Evolutionary conservation across 1,284 basidiomycete genomes (phyloP), one percentile per base, ranked within the genome.

Genomic region (Xerocomus amazonicus): DNA sequence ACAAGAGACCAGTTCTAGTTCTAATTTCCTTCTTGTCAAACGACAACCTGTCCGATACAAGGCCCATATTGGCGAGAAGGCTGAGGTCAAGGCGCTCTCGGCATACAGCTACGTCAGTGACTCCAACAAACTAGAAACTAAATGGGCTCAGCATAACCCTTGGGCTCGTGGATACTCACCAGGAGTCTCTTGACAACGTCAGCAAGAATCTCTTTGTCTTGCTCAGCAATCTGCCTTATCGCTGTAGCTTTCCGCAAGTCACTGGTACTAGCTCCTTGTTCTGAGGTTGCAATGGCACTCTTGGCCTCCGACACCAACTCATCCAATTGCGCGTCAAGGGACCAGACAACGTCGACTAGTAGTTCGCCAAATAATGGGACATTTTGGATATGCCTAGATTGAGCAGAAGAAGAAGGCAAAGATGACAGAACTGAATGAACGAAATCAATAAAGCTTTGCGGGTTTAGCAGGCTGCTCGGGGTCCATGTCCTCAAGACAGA

Each of bases 1-100:
- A 92, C 89, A 90, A 90, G 46, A 90, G 72, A 13, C 80, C 83
- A 0, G 90, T 92, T 47, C 88, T 76, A 27, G 80, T 83, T 55
- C 88, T 76, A 37, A 91, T 81, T 62, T 91, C 88, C 61, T 85
- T 87, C 73, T 83, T 85, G 56, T 83, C 81, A 56, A 88, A 78
- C 1, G 73, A 64, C 10, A 60, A 58, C 59, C 81, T 79, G 62
- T 90, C 85, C 9, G 70, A 67, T 50, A 91, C 79, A 26, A 92
- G 73, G 3, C 82, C 81, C 23, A 81, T 79, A 29, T 70, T 75
- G 6, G 79, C 77, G 32, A 90, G 69, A 27, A 90, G 68, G 2
- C 72, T 64, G 29, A 81, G 68, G 54, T 92, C 90, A 42, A 92
- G 71, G 8, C 88, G 75, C 62, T 92, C 87, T 41, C 84, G 74